Base-by-base conservation (phyloP, 371 early-diverging fungal species). In the Apophysomyces sp. region DNA sequence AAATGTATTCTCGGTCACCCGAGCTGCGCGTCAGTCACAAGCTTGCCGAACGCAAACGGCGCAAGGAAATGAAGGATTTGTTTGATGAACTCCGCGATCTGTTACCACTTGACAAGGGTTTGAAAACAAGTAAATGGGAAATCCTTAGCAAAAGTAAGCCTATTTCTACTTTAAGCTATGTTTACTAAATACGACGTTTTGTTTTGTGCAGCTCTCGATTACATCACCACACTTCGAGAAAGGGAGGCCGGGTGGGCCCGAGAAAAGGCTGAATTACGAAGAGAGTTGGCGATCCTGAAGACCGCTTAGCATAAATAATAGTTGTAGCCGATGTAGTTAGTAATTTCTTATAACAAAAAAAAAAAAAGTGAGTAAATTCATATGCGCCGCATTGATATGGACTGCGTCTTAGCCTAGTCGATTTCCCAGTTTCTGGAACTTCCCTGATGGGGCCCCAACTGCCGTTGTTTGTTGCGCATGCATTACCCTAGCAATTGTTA, bases 61-160 rank as follows among this genome's bases (percentile, higher is more conserved):
- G 92, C 32, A 87, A 84, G 65, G 90, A 92, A 62, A 89, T 92
- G 91, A 91, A 91, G 57, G 87, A 88, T 32, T 74, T 92, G 16
- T 92, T 92, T 80, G 92, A 92, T 66, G 86, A 87, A 53, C 77
- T 92, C 16, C 79, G 89, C 30, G 88, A 84, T 37, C 68, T 82
- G 26, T 71, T 91, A 60, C 91, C 92, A 2, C 79, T 86, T 5
- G 88, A 90, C 65, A 83, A 84, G 51, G 83, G 81, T 36, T 73
- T 87, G 44, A 88, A 89, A 58, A 82, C 88, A 24, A 87, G 88
- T 70, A 92, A 92, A 69, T 90, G 91, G 90, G 92, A 92, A 71
- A 84, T 90, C 30, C 67, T 92, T 39, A 87, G 83, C 60, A 90
- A 91, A 85, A 86, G 83, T 79, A 77, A 58, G 49, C 11, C 49